Evolutionary conservation across 768 basidiomycete genomes (phyloP).

Genomic region (Psilocybe azurescens): DNA sequence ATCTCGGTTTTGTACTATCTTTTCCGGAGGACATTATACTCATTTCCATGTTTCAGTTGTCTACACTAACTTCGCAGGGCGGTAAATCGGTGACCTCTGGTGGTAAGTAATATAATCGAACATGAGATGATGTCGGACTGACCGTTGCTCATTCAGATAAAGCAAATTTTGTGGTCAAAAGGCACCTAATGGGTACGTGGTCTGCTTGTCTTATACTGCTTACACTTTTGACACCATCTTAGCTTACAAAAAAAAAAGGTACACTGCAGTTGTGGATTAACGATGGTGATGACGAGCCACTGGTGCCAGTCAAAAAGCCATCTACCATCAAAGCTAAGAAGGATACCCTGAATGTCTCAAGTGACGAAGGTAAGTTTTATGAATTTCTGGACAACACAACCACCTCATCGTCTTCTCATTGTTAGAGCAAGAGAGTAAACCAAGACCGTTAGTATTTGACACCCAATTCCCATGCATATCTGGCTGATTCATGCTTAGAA

Average conservation of each 20-base stretch:
- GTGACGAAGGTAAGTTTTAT: conserved; percentile 37
- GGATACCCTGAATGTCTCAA: conserved; percentile 28
- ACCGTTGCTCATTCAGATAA: too few species aligned
- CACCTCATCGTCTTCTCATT: neutral
- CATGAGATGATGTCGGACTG: too few species aligned
- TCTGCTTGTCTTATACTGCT: neutral
- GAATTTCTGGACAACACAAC: neutral
- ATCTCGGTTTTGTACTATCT: too few species aligned
- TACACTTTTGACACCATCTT: neutral
- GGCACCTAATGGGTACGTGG: conserved; percentile 1
- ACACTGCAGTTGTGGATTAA: conserved; percentile 14
- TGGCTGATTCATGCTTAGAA: conserved; percentile 49
- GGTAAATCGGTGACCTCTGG: too few species aligned
- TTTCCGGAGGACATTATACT: too few species aligned
- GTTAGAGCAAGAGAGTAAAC: conserved; percentile 15
- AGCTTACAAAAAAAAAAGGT: conserved; percentile 14
- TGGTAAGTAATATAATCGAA: too few species aligned
- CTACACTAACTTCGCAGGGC: too few species aligned
- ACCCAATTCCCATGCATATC: too few species aligned
- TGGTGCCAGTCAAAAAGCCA: conserved; percentile 21
- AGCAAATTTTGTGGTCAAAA: too few species aligned
- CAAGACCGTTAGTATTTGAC: conserved; percentile 14
- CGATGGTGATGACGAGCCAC: conserved; percentile 37
- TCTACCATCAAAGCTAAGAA: conserved; percentile 14
- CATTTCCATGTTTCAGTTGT: too few species aligned